Percentiles rank a stretch among this genome's conserved stretches.
These are phyloP conservation scores for Tetracladium marchalianum DNA, from an alignment of 495 filamentous ascomycete genomes.

Conservation along the genomic window DNA sequence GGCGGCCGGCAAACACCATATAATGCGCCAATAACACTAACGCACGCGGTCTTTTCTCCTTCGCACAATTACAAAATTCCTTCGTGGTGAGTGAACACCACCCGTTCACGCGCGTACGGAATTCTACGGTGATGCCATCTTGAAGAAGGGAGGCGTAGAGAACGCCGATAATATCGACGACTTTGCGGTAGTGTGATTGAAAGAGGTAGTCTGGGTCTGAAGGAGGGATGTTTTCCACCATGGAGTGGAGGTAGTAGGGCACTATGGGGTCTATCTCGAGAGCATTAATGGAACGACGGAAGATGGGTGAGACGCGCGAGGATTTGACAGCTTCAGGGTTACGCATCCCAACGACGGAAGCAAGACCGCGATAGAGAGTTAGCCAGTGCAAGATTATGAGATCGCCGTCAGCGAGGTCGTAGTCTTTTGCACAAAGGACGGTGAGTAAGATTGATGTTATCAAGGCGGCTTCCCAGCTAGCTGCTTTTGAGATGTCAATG, in stretches of 20 bases:
- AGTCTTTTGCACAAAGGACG: constrained; percentile 7
- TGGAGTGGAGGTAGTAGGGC: constrained; percentile 5
- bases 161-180: constrained; percentile 9
- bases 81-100: constrained; percentile 43
- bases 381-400: constrained; percentile 10
- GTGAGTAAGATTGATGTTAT: constrained; percentile 12
- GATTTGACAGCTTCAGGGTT: neutral
- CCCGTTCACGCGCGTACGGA: constrained; percentile 8
- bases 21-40: constrained; percentile 38
- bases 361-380: constrained; percentile 11
- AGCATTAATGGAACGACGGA: constrained; percentile 5
- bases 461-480: constrained; percentile 10
- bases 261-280: constrained; percentile 4
- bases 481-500: constrained; percentile 24
- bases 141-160: constrained; percentile 13
- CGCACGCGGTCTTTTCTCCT: constrained; percentile 41
- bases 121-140: constrained; percentile 4
- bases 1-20: constrained; percentile 30
- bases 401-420: constrained; percentile 2
- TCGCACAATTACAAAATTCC: constrained; percentile 40
- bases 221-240: constrained; percentile 7
- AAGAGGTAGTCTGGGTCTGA: constrained; percentile 10
- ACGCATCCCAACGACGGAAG: constrained; percentile 2
- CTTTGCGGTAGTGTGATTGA: constrained; percentile 10
- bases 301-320: constrained; percentile 6